Conservation (phyloP, 306 rosid genomes). For the Castanea crenata region DNA sequence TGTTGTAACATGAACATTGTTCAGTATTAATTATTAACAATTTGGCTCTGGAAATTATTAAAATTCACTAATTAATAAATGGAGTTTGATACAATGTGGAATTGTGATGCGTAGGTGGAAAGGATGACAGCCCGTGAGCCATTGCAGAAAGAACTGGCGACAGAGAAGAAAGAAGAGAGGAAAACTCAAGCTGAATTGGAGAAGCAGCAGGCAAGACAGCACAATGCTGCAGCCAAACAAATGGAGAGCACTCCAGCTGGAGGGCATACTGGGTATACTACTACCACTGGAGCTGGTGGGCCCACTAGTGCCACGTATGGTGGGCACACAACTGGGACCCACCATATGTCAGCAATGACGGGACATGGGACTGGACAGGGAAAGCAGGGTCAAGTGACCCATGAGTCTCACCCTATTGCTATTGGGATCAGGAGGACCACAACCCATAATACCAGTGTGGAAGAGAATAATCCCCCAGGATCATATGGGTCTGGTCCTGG, state of each 20-base stretch:
- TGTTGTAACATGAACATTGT: too few species aligned
- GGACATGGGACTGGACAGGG: constrained; percentile 34
- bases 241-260: background rate
- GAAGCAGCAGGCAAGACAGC: constrained; percentile 44
- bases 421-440: constrained; percentile 25
- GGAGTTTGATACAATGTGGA: too few species aligned
- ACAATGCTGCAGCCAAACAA: constrained; percentile 36
- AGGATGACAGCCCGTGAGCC: constrained; percentile 45
- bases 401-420: constrained; percentile 22
- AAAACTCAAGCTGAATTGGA: constrained; percentile 47
- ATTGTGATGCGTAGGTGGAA: constrained; percentile 39
- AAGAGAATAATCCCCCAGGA: constrained; percentile 7
- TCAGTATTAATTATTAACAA: too few species aligned
- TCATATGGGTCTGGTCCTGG: constrained; percentile 31
- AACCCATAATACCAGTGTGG: constrained; percentile 19
- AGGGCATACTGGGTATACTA: background rate
- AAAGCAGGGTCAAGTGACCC: constrained; percentile 35
- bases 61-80: too few species aligned
- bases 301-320: constrained; percentile 23
- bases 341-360: constrained; percentile 35
- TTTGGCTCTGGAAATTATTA: too few species aligned
- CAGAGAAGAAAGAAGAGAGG: constrained; percentile 38
- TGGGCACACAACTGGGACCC: constrained; percentile 28
- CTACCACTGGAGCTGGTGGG: constrained; percentile 1
- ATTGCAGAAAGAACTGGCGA: constrained; percentile 47